Evolutionary conservation across 768 basidiomycete species (phyloP), one percentile per base, ranked within the genome.

Genomic region (Lentinula lateritia): DNA sequence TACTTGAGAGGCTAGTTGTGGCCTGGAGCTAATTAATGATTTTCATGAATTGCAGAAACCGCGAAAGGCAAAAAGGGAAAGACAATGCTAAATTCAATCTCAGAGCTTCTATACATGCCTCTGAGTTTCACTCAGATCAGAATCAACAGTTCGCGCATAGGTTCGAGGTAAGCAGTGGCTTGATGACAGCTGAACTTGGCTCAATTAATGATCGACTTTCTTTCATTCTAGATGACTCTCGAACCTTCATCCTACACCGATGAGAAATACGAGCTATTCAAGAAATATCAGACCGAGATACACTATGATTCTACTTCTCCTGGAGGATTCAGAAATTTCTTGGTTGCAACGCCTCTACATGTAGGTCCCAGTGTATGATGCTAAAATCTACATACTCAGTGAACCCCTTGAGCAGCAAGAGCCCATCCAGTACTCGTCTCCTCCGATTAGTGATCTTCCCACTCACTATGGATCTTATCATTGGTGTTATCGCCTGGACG

Each of bases 391-490:
- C 4, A 28, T 48, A 53, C 0, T 15, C n/a, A 16, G 18, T 64
- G 23, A 18, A 16, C 2, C 39, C 28, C 39, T 16, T 45, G 34
- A 18, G 10, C 61, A 93, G 92, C 58, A 66, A 59, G 80, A 84
- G 67, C 74, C 79, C 23, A 94, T 91, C 66, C 79, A 78, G 15
- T 93, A 90, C 69, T 61, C 74, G 5, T 72, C 68, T 1, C 55
- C 71, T 0, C 80, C 80, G 0, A 83, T 86, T 16, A 61, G 63
- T 2, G 80, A 88, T 67, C 78, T 96, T 9, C 94, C 95, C 0
- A 68, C 62, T n/a, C 74, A 83, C 15, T 98, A 93, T 72, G 96
- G 96, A n/a, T 89, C 92, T 23, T 92, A 93, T 72, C 96, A 98
- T 68, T 93, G 94, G 66, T 74, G 93, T 48, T 97, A 96, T 69